Evolutionary conservation across 176 grass and related monocot species (phyloP), one percentile per base, ranked within the genome.

Genomic region (Triticum timopheevii): DNA sequence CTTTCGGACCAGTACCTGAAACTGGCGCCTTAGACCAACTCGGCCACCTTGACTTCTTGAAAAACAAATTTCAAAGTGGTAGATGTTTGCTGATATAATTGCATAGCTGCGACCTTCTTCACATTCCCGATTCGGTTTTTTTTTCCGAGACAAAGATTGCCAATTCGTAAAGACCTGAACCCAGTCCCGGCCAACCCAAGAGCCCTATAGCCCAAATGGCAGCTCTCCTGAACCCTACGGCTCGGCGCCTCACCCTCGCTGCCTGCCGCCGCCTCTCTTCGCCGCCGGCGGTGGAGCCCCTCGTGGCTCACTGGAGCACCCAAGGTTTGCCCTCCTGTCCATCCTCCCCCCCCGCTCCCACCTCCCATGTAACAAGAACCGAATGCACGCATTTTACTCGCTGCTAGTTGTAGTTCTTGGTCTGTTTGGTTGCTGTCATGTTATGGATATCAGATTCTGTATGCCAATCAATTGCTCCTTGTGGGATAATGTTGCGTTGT

Each of bases 1-100:
- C 83, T 90, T 86, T 82, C 88, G 73, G 84, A 93, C 91, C 93
- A 92, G 88, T 90, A 92, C 91, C 90, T 89, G 93, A 95, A 98
- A 98, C 96, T 94, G 96, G 90, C 92, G 90, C 90, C 90, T 98
- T 93, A 93, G 93, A 93, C 95, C 90, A 95, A 98, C 91, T 95
- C 91, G 96, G 93, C 93, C 95, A 98, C 93, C 93, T 92, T 95
- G 91, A 95, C 95, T 49, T 1, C 7, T 17, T 7, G 15, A 6
- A 7, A 6, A 52, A 52, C 17, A 17, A 52, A 2, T 52, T 52
- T 52, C 49, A 17, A 52, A 7, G 2, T 0, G 1, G 3, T 16
- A 50, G 6, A 16, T 4, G 16, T 50, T 50, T 16, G 1, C 16
- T 16, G 4, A 50, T 16, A 19, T 38, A 71, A 24, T 72, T 23